phyloP scores from a whole-genome alignment of 441 rosid genomes.

The Euphorbia schlechtendalii region DNA sequence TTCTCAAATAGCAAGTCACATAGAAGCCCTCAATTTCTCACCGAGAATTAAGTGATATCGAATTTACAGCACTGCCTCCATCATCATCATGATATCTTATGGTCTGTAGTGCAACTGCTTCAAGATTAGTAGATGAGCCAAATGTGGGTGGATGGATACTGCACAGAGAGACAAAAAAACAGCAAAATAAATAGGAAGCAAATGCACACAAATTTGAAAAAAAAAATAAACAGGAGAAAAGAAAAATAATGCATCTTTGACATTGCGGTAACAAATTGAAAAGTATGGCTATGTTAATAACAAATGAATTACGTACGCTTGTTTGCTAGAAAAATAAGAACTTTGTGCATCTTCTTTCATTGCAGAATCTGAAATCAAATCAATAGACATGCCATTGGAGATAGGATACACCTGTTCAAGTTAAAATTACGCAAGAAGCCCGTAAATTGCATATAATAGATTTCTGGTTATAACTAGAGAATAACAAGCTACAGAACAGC shows the following conservation, averaged over 20 bases:
- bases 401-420: conserved; percentile 54
- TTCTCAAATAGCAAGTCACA: background rate
- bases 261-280: conserved; percentile 4
- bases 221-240: conserved; percentile 3
- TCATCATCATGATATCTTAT: conserved; percentile 45
- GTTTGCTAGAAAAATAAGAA: conserved; percentile 44
- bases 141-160: conserved; percentile 83
- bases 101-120: conserved; percentile 44
- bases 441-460: background rate
- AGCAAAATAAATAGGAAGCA: conserved; percentile 10
- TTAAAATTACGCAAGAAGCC: conserved; percentile 1
- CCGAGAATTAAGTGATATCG: conserved; percentile 30
- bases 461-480: background rate
- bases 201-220: background rate
- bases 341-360: conserved; percentile 74
- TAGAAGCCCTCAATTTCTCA: conserved; percentile 17
- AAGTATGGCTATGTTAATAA: background rate
- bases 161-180: conserved; percentile 17
- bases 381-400: conserved; percentile 35
- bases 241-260: background rate
- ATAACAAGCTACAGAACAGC: background rate
- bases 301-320: conserved; percentile 34
- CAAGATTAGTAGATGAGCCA: conserved; percentile 88
- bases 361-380: conserved; percentile 42
- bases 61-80: conserved; percentile 50